phyloP scores from a whole-genome alignment of 192 early-diverging fungal genomes.

The Gaertneriomyces semiglobifer region DNA sequence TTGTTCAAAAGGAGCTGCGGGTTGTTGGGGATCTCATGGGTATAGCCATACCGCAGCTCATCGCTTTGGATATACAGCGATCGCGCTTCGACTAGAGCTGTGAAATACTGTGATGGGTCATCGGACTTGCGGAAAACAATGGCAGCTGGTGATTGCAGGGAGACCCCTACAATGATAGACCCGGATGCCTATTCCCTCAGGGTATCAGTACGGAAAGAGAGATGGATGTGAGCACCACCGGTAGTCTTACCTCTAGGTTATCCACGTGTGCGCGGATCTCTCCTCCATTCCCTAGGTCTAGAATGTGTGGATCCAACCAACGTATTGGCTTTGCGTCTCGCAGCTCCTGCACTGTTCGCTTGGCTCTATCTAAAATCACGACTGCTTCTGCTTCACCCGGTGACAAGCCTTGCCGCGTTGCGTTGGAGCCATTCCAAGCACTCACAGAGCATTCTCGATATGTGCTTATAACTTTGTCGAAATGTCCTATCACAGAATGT shows the following conservation, averaged over 20 bases:
- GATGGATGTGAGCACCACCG: neutral
- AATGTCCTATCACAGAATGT: slow-evolving; percentile 41
- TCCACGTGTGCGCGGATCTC: slow-evolving; percentile 82
- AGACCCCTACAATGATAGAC: slow-evolving; percentile 68
- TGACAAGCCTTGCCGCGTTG: neutral
- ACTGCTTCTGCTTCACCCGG: slow-evolving; percentile 46
- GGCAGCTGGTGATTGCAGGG: slow-evolving; percentile 66
- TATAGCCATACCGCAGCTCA: slow-evolving; percentile 69
- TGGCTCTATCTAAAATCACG: slow-evolving; percentile 57
- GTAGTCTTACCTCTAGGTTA: slow-evolving; percentile 48
- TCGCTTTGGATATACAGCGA: slow-evolving; percentile 74
- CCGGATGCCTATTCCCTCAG: slow-evolving; percentile 59
- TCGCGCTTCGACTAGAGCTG: slow-evolving; percentile 59
- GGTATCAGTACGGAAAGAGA: neutral
- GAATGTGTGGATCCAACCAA: slow-evolving; percentile 76
- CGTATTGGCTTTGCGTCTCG: slow-evolving; percentile 25
- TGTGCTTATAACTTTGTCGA: slow-evolving; percentile 70
- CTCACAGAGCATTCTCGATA: slow-evolving; percentile 69
- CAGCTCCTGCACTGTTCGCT: slow-evolving; percentile 49
- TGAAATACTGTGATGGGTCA: slow-evolving; percentile 56
- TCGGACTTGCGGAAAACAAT: slow-evolving; percentile 66
- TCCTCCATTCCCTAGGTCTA: slow-evolving; percentile 64
- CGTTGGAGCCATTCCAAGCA: slow-evolving; percentile 46
- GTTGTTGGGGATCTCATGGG: slow-evolving; percentile 70
- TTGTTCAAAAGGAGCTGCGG: slow-evolving; percentile 49